These are phyloP conservation scores for Candida tetrigidarum DNA, from an alignment of 1,139 yeast genomes.

Conservation along the genomic window DNA sequence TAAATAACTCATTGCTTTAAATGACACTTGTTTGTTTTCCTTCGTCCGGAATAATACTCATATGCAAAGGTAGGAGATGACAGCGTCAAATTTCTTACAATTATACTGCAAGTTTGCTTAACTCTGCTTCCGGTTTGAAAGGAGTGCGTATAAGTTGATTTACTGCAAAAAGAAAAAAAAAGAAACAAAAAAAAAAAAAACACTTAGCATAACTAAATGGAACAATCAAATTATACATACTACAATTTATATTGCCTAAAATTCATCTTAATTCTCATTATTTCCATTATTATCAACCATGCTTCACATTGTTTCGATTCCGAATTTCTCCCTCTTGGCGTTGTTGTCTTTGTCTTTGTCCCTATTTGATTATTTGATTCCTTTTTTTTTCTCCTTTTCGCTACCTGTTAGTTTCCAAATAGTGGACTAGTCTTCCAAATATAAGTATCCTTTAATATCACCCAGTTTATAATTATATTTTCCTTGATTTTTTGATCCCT, in stretches of 20 bases:
- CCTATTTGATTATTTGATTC: too few species aligned
- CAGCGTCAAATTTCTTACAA: background rate
- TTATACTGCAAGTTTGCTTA: constrained; percentile 2
- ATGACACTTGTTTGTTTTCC: too few species aligned
- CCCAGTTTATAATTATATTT: background rate
- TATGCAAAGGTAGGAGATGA: too few species aligned
- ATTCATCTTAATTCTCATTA: too few species aligned
- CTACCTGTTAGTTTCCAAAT: background rate
- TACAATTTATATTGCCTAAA: too few species aligned
- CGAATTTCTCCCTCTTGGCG: constrained; percentile 3
- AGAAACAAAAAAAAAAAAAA: background rate
- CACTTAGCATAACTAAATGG: constrained; percentile 3
- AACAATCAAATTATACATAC: background rate
- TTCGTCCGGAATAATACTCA: too few species aligned
- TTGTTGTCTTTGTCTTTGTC: too few species aligned
- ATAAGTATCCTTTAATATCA: background rate
- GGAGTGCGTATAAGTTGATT: background rate
- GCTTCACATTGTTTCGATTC: constrained; percentile 1
- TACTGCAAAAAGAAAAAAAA: constrained; percentile 1
- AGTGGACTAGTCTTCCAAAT: too few species aligned
- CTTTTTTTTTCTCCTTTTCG: too few species aligned
- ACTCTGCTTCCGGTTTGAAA: background rate
- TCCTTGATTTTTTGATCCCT: background rate
- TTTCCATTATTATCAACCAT: background rate
- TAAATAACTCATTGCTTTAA: too few species aligned